phyloP scores from a whole-genome alignment of 371 early-diverging fungal species.

The Rhizopus sp. region DNA sequence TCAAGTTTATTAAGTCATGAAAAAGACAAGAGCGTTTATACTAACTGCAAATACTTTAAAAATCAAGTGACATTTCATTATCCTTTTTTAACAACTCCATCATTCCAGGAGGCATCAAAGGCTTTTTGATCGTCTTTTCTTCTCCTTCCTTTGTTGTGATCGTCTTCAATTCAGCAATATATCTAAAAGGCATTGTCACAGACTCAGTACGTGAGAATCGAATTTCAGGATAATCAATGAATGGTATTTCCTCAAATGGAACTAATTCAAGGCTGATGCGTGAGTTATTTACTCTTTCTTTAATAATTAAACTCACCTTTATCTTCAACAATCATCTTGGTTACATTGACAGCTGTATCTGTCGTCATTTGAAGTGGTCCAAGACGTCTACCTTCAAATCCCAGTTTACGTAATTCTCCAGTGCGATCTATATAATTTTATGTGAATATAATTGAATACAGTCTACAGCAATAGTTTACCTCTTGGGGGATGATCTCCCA shows the following conservation, averaged over 20 bases:
- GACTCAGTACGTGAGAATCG: slow-evolving; percentile 68
- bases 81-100: slow-evolving; percentile 72
- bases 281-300: background rate
- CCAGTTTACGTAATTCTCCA: slow-evolving; percentile 68
- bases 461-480: slow-evolving; percentile 38
- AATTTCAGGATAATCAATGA: slow-evolving; percentile 77
- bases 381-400: slow-evolving; percentile 78
- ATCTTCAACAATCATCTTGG: slow-evolving; percentile 61
- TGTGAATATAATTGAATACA: background rate
- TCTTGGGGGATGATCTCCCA: slow-evolving; percentile 72
- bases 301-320: slow-evolving; percentile 35
- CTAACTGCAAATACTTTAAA: slow-evolving; percentile 17
- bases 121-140: slow-evolving; percentile 56
- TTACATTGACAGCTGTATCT: slow-evolving; percentile 67
- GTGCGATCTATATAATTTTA: slow-evolving; percentile 66
- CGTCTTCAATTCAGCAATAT: slow-evolving; percentile 53
- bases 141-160: slow-evolving; percentile 52
- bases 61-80: slow-evolving; percentile 67
- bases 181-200: slow-evolving; percentile 77
- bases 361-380: slow-evolving; percentile 82
- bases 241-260: slow-evolving; percentile 66
- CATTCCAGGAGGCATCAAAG: slow-evolving; percentile 79
- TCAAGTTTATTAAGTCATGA: background rate
- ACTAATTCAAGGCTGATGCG: slow-evolving; percentile 25
- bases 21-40: background rate